A percentile compares a stretch with the other conserved stretches of the same genome.
phyloP scores from a whole-genome alignment of 495 filamentous ascomycete species.

The Xanthoparmelia taractica region DNA sequence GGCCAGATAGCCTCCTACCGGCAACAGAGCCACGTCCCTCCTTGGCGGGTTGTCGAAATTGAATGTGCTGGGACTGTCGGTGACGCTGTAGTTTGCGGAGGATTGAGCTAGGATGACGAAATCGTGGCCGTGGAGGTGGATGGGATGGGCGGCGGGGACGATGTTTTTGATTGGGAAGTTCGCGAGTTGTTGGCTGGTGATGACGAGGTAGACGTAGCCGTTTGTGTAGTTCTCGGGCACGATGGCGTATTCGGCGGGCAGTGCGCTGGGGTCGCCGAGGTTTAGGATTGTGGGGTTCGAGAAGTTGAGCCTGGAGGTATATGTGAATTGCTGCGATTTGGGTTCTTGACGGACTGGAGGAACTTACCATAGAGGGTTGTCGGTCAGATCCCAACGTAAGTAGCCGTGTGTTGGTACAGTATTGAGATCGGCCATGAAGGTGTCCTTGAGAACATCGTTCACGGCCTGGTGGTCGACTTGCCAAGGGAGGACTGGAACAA shows the following conservation, averaged over 20 bases:
- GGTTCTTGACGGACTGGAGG: not conserved
- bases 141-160: not conserved
- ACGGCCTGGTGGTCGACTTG: conserved; percentile 14
- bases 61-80: conserved; percentile 22
- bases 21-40: conserved; percentile 46
- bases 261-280: conserved; percentile 13
- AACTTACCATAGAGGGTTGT: conserved; percentile 3
- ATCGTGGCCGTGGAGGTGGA: conserved; percentile 33
- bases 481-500: conserved; percentile 29
- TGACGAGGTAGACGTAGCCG: conserved; percentile 16
- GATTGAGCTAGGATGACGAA: conserved; percentile 31
- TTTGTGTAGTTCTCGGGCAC: conserved; percentile 10
- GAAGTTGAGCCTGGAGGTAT: conserved; percentile 22
- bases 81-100: conserved; percentile 18
- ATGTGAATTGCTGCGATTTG: too few species aligned
- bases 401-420: not conserved
- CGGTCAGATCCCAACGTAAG: conserved; percentile 10
- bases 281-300: conserved; percentile 23
- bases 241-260: conserved; percentile 1
- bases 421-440: conserved; percentile 3
- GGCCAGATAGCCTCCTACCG: conserved; percentile 38
- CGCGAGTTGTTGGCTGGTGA: not conserved
- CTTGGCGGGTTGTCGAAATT: conserved; percentile 44
- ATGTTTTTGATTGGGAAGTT: not conserved
- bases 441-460: conserved; percentile 6